phyloP scores from a whole-genome alignment of 2,329 filamentous ascomycete species.

The Xylariaceae sp. region DNA sequence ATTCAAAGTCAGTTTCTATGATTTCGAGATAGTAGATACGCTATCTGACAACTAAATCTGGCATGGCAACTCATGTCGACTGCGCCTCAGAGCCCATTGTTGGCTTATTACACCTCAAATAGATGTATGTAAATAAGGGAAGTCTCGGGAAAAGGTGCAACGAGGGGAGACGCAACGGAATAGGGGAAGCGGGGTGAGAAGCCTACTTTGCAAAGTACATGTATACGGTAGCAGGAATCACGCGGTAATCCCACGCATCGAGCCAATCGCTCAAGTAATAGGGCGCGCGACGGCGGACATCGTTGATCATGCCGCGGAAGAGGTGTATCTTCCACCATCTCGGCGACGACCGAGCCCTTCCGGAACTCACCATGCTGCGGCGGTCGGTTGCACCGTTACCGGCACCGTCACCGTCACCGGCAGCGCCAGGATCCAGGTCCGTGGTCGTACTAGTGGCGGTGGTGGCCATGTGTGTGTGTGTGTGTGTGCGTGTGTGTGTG shows the following conservation, averaged over 20 bases:
- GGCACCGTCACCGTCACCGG: not conserved
- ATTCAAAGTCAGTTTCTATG: constrained; percentile 2
- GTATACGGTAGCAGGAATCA: constrained; percentile 80
- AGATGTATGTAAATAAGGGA: not conserved
- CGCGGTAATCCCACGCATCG: constrained; percentile 86
- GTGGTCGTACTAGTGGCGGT: too few species aligned
- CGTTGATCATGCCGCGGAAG: constrained; percentile 75
- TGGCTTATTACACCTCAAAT: too few species aligned
- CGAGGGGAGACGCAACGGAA: not conserved
- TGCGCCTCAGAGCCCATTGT: too few species aligned
- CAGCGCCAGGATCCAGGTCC: too few species aligned
- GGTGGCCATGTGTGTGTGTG: too few species aligned
- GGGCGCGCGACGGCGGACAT: constrained; percentile 66
- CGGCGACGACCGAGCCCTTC: not conserved
- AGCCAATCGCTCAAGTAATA: constrained; percentile 78
- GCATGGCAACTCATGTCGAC: not conserved
- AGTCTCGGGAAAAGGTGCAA: not conserved
- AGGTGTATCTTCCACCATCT: constrained; percentile 69
- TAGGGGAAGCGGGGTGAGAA: not conserved
- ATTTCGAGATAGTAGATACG: not conserved
- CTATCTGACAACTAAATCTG: not conserved
- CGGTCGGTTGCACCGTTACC: constrained; percentile 2
- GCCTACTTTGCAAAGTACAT: constrained; percentile 92
- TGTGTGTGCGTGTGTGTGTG: too few species aligned
- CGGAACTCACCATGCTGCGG: constrained; percentile 6